Percentiles rank a stretch among this genome's conserved stretches.
Conservation (phyloP, 768 basidiomycete species). For the Fibroporia radiculosa region DNA sequence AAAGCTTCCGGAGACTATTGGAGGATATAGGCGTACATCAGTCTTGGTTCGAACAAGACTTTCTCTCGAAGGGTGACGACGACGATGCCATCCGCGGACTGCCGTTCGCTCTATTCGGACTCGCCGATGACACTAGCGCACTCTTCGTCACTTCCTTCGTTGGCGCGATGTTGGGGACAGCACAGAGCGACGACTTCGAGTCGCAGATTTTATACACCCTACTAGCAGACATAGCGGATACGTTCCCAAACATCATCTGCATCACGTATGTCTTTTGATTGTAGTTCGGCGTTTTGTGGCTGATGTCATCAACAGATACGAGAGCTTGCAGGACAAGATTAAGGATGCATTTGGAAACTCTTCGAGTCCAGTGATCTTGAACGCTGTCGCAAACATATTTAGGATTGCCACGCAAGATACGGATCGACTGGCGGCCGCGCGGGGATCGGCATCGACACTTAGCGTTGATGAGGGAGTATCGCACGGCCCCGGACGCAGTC, state of each 20-base stretch:
- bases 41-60: conserved; percentile 35
- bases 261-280: conserved; percentile 43
- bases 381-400: conserved; percentile 69
- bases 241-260: conserved; percentile 65
- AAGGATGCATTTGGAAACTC: conserved; percentile 65
- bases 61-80: conserved; percentile 30
- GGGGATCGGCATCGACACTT: conserved; percentile 58
- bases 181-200: conserved; percentile 76
- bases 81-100: conserved; percentile 41
- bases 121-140: conserved; percentile 55
- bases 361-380: conserved; percentile 63
- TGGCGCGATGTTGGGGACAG: conserved; percentile 64
- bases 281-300: not conserved
- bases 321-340: conserved; percentile 67
- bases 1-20: conserved; percentile 52
- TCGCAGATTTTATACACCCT: conserved; percentile 73
- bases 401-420: conserved; percentile 57
- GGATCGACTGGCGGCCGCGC: conserved; percentile 30
- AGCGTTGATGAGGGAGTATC: conserved; percentile 46
- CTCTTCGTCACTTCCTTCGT: conserved; percentile 70
- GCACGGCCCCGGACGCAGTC: conserved; percentile 41
- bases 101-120: conserved; percentile 50
- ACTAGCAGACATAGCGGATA: conserved; percentile 59
- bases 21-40: conserved; percentile 53
- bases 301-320: conserved; percentile 44